Base-by-base conservation (phyloP, 2,329 filamentous ascomycete genomes). In the Stachybotrys echinatus region DNA sequence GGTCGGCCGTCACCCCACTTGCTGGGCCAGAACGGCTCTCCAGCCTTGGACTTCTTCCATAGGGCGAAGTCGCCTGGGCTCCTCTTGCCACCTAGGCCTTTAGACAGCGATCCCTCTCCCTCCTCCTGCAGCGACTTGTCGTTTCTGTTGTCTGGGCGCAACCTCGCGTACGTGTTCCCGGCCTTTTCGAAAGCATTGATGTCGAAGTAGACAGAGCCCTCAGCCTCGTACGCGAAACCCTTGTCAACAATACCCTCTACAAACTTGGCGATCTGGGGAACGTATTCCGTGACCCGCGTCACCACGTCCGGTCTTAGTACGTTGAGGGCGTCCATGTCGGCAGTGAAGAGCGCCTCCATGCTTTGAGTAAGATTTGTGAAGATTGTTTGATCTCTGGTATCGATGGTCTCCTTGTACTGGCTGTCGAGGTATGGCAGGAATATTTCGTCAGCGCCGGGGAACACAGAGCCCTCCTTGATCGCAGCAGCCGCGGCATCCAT, bases 161-260 rank as follows among this genome's bases (percentile, higher is more conserved):
- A 73, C 48, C 90, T 80, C 4, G 92, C 89, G 64, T 97, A 97
- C 3, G 83, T 81, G 65, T 96, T 91, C 1, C 92, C 91, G 0
- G 83, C 84, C 57, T 83, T 83, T 65, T 96, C 91, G 61, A 96
- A 97, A 0, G 88, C 83, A 5, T 78, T 75, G 55, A 95, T 96
- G 60, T 96, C 92, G 55, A 96, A 97, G 69, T 96, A 96, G 1
- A 97, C 90, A 0, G 89, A 95, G 1, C 91, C 92, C 58, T 94
- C 88, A 0, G 77, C 72, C 60, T 83, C 78, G 57, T 97, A 97
- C 2, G 86, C 92, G 58, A 92, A 96, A 0, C 88, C 87, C 63
- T 96, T 95, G 47, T 87, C 74, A 20, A 95, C 83, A 50, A 96
- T 89, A 55, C 80, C 83, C 61, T 92, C 81, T 0, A 96, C 89